Percentiles rank a stretch among this genome's conserved stretches.
Conservation (phyloP, 2,329 filamentous ascomycete genomes). For the Fusarium foetens region DNA sequence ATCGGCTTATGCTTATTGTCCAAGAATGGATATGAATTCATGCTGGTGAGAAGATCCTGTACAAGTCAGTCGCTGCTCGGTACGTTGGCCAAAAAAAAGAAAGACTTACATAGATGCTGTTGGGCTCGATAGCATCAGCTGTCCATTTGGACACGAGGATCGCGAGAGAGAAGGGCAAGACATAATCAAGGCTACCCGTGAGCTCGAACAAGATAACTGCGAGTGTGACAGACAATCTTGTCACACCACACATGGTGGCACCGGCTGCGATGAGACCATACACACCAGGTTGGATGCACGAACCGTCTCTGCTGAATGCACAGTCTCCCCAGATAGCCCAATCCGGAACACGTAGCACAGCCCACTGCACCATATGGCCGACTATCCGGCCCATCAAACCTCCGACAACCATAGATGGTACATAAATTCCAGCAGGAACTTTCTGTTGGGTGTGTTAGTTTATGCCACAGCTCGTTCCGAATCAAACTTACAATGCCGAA, state of each 20-base stretch:
- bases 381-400: conserved; percentile 89
- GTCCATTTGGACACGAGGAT: conserved; percentile 99
- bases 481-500: conserved; percentile 78
- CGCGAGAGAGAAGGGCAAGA: conserved; percentile 91
- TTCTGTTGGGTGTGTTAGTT: conserved; percentile 64
- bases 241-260: conserved; percentile 98
- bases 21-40: conserved; percentile 98
- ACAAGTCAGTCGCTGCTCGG: conserved; percentile 19
- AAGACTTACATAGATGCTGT: conserved; percentile 83
- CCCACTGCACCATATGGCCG: conserved; percentile 85
- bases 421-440: conserved; percentile 95
- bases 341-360: conserved; percentile 77
- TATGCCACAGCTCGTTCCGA: neutral
- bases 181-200: conserved; percentile 93
- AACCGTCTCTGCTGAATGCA: conserved; percentile 74
- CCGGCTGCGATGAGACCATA: conserved; percentile 95
- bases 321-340: conserved; percentile 81
- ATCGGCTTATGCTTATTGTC: conserved; percentile 94
- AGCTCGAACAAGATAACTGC: conserved; percentile 96
- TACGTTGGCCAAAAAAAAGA: no score
- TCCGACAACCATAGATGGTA: conserved; percentile 98
- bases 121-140: conserved; percentile 91
- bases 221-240: conserved; percentile 89
- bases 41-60: conserved; percentile 88
- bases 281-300: conserved; percentile 94